These are phyloP conservation scores for Cordyceps militaris DNA, from an alignment of 2,329 filamentous ascomycete species.

Conservation along the genomic window DNA sequence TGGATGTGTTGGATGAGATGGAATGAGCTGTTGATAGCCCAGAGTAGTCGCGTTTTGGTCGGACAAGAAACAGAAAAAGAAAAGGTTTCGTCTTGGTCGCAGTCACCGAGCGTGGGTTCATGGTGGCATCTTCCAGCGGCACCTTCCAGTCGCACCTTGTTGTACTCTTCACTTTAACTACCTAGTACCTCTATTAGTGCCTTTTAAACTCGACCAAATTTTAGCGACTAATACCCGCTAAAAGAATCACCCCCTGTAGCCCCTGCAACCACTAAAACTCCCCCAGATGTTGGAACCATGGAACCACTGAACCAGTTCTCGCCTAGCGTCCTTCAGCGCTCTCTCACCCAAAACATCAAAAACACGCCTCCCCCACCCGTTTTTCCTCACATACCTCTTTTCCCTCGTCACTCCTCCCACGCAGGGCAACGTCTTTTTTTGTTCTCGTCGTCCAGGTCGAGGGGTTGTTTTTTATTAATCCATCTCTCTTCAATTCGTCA, in stretches of 20 bases:
- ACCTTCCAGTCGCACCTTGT: not conserved
- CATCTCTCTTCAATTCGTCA: not conserved
- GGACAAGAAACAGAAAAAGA: no score
- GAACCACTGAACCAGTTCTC: not conserved
- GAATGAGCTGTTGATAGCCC: not conserved
- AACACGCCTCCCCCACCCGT: conserved; percentile 7
- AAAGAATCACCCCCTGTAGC: not conserved
- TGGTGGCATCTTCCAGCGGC: not conserved
- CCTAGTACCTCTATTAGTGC: not conserved
- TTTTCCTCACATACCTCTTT: not conserved
- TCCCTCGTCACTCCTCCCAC: conserved; percentile 2
- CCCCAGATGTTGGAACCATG: no score
- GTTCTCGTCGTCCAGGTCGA: not conserved
- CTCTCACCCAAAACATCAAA: conserved; percentile 4
- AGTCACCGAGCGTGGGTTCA: no score
- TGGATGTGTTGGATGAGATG: not conserved
- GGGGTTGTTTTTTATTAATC: not conserved
- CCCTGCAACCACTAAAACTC: not conserved
- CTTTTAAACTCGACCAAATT: no score
- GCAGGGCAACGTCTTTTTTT: not conserved
- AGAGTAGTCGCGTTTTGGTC: no score
- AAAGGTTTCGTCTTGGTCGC: no score
- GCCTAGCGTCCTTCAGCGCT: not conserved
- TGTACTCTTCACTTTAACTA: not conserved
- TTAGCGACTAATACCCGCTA: not conserved